Percentiles rank a stretch among this genome's conserved stretches.
phyloP scores from a whole-genome alignment of 2,329 filamentous ascomycete genomes.

The Arthrocladium fulminans region DNA sequence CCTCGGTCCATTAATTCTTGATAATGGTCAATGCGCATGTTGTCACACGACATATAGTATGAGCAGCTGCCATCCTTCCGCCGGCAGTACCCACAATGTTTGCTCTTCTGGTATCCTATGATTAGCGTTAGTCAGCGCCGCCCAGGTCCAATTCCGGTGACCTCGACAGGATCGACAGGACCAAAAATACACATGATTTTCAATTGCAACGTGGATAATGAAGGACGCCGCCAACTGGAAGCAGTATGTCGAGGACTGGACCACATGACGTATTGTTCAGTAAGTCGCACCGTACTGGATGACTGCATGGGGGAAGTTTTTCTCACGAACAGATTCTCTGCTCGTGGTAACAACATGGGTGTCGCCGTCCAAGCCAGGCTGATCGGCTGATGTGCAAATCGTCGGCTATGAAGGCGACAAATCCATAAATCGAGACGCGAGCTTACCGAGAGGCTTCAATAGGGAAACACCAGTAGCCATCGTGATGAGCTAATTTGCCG shows the following conservation, averaged over 20 bases:
- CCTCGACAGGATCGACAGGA: neutral
- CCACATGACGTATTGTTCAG: neutral
- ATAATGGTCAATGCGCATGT: conserved; percentile 39
- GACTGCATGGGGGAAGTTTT: neutral
- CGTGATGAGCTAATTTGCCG: conserved; percentile 17
- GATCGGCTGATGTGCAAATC: too few species aligned
- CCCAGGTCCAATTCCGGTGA: neutral
- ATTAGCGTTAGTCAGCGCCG: conserved; percentile 17
- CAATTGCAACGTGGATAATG: neutral
- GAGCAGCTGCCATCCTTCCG: conserved; percentile 36
- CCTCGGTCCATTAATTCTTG: conserved; percentile 40
- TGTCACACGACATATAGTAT: conserved; percentile 39
- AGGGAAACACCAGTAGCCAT: conserved; percentile 36
- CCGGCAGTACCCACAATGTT: conserved; percentile 42
- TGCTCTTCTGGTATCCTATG: conserved; percentile 39
- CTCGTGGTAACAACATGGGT: neutral
- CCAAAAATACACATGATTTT: neutral
- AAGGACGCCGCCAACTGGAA: neutral
- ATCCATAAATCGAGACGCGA: conserved; percentile 10
- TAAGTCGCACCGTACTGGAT: neutral
- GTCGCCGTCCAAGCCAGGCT: too few species aligned
- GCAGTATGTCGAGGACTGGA: neutral
- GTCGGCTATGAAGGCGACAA: too few species aligned
- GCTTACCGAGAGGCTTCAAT: conserved; percentile 38
- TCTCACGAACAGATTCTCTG: neutral